Conservation (phyloP, 192 early-diverging fungal genomes). For the Gigaspora rosea region DNA sequence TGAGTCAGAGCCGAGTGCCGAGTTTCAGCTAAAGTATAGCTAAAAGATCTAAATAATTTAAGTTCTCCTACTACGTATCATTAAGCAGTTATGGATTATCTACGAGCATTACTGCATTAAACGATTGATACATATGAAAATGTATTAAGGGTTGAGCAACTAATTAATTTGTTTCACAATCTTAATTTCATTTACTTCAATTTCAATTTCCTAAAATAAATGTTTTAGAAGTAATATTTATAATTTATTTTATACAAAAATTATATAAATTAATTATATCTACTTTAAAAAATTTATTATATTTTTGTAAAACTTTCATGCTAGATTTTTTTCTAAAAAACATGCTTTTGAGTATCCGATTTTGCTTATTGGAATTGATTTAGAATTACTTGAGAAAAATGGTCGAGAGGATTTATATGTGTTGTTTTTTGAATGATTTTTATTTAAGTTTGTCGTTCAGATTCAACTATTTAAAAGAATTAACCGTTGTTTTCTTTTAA, state of each 20-base stretch:
- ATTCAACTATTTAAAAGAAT: not conserved
- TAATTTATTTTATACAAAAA: not conserved
- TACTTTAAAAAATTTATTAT: not conserved
- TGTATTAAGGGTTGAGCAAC: no score
- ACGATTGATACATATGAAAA: no score
- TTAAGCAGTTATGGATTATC: no score
- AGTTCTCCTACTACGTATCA: no score
- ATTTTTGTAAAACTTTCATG: constrained; percentile 45
- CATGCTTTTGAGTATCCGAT: constrained; percentile 58
- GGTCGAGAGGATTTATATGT: not conserved
- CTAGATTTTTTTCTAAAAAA: constrained; percentile 44
- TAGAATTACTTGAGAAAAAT: constrained; percentile 28
- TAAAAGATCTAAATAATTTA: no score
- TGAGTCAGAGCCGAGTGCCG: no score
- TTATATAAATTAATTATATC: not conserved
- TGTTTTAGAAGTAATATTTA: not conserved
- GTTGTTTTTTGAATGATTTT: not conserved
- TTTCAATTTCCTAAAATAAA: not conserved
- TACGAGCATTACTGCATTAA: no score
- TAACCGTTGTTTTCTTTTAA: not conserved
- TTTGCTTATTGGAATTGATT: constrained; percentile 47
- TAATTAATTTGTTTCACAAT: not conserved
- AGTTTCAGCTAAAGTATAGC: no score
- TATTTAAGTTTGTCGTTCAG: no score
- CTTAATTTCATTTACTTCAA: constrained; percentile 2